These are phyloP conservation scores for Oenanthe javanica DNA, from an alignment of 140 eudicot genomes.

Conservation along the genomic window DNA sequence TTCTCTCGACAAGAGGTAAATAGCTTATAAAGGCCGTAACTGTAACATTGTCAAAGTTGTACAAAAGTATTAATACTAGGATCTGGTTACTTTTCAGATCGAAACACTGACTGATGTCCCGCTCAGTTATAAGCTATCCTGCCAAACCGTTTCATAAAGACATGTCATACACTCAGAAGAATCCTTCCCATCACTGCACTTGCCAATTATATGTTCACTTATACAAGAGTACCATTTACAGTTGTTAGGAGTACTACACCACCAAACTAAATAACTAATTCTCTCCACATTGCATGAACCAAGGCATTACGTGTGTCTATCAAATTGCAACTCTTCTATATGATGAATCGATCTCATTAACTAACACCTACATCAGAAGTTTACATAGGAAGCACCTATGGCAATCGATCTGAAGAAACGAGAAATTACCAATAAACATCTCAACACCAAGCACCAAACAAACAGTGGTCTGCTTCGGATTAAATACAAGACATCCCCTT, in stretches of 20 bases:
- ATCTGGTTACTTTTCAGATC: background rate
- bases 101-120: background rate
- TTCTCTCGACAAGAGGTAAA: background rate
- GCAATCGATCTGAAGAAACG: too few relatives aligned
- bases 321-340: background rate
- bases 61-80: background rate
- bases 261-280: background rate
- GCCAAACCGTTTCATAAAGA: background rate
- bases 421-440: too few relatives aligned
- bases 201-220: background rate
- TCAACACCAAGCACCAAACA: too few relatives aligned
- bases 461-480: background rate
- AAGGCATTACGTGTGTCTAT: background rate
- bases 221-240: background rate
- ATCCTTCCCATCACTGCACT: background rate
- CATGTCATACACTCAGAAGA: background rate
- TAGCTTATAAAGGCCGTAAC: background rate
- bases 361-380: too few relatives aligned
- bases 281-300: background rate
- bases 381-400: too few relatives aligned
- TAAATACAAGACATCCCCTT: background rate
- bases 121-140: background rate
- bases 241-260: background rate
- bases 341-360: background rate
- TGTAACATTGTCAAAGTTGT: background rate